phyloP scores from a whole-genome alignment of 2,329 filamentous ascomycete species.

The Lasiodiplodia sp. region DNA sequence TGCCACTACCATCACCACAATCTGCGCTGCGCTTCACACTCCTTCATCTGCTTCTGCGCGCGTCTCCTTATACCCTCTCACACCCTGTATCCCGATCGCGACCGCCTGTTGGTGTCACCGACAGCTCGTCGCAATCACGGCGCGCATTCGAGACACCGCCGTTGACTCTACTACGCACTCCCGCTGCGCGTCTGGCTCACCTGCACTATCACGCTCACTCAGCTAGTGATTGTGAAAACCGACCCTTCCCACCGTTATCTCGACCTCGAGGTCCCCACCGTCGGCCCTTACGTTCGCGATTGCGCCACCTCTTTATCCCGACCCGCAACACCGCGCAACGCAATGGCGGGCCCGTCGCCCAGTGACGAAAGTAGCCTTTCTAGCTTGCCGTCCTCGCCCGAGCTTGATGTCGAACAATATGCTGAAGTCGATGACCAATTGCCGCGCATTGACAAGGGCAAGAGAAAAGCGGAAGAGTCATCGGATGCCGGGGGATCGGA shows the following conservation, averaged over 20 bases:
- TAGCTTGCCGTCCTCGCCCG: not conserved
- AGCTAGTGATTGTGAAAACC: not conserved
- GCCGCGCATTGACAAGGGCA: slow-evolving; percentile 17
- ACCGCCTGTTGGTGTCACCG: not conserved
- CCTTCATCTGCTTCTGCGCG: not conserved
- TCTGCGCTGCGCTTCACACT: not conserved
- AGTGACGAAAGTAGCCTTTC: not conserved
- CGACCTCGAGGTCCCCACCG: not conserved
- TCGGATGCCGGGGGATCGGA: not conserved
- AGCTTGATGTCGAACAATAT: not conserved
- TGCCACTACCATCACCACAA: not conserved
- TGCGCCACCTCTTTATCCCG: not conserved
- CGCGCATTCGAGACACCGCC: not conserved
- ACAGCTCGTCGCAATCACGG: not conserved
- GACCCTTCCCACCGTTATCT: not conserved
- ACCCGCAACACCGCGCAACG: not conserved
- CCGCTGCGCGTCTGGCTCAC: not conserved
- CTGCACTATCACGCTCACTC: not conserved
- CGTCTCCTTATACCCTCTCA: not conserved
- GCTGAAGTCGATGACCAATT: not conserved
- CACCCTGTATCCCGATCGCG: not conserved
- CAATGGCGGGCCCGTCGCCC: not conserved
- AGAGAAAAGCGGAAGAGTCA: slow-evolving; percentile 5
- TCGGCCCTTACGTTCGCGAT: not conserved
- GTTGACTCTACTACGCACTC: not conserved